phyloP scores from a whole-genome alignment of 345 rosid species.

The Microthlaspi erraticum region DNA sequence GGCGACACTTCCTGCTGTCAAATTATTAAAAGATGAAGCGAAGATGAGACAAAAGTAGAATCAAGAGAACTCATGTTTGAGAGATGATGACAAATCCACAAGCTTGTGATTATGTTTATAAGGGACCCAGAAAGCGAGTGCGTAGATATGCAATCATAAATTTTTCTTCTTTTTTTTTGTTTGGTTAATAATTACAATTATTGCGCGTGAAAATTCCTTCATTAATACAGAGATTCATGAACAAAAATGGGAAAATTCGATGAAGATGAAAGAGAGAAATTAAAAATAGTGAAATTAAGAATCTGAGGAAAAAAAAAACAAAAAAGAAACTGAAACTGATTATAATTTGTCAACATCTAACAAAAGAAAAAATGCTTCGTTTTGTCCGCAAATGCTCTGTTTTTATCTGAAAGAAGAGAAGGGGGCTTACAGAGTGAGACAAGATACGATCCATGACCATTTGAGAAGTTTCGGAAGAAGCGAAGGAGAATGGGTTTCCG shows the following conservation, averaged over 20 bases:
- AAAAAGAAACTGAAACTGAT: slow-evolving; percentile 17
- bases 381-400: slow-evolving; percentile 45
- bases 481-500: slow-evolving; percentile 93
- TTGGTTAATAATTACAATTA: slow-evolving; percentile 35
- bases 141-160: slow-evolving; percentile 11
- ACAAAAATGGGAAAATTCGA: neutral
- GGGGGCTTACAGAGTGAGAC: slow-evolving; percentile 91
- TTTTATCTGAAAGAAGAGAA: slow-evolving; percentile 14
- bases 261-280: neutral
- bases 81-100: slow-evolving; percentile 30
- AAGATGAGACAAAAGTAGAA: slow-evolving; percentile 41
- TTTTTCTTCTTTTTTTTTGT: neutral
- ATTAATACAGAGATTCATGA: slow-evolving; percentile 12
- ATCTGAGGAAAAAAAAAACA: neutral
- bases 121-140: slow-evolving; percentile 46
- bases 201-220: slow-evolving; percentile 37
- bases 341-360: slow-evolving; percentile 22
- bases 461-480: slow-evolving; percentile 93
- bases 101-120: slow-evolving; percentile 30
- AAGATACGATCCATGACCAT: slow-evolving; percentile 98
- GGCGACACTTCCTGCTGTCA: slow-evolving; percentile 93
- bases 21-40: neutral
- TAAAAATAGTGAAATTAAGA: neutral
- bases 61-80: neutral
- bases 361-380: slow-evolving; percentile 17